Base-by-base conservation (phyloP, 2,329 filamentous ascomycete genomes). In the Apiospora arundinis region DNA sequence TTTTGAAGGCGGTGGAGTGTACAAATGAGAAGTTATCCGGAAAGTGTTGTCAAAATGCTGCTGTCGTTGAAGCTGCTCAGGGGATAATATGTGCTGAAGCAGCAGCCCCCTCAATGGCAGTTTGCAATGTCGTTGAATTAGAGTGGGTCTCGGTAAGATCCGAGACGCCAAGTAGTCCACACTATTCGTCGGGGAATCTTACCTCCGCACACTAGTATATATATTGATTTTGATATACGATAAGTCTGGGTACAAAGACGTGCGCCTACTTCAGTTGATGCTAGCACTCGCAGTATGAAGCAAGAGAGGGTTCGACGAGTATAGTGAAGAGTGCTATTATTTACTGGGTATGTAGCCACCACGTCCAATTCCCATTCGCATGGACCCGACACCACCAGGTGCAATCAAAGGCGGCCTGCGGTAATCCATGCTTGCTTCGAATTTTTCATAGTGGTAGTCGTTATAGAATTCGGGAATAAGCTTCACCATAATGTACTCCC, bases 51-150 rank as follows among this genome's bases (percentile, higher is more conserved):
- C 56, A 63, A 6, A 1, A 40, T 63, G 9, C 9, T 11, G 52
- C 21, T 21, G 28, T 37, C 2, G 16, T 21, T 21, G 18, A 6
- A 21, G 2, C 16, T 60, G 28, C 6, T 21, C 28, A 37, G 52
- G 49, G 49, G 49, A 23, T n/a, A 12, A 2, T 12, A 56, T 16
- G 23, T 16, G 7, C 37, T 45, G 42, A 45, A 45, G 42, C 42
- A 12, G 28, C 52, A 6, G 32, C 32, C 32, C 52, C 52, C 52
- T 60, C 52, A 37, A 32, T 16, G 18, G 52, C 32, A 28, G 7
- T 60, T 28, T 63, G 32, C 32, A 37, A 63, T 63, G 56, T 63
- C 56, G 56, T 63, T 63, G 56, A 21, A 40, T 40, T 63, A 63
- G 32, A 63, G 56, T 63, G 56, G 56, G 56, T 1, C 32, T n/a